These are phyloP conservation scores for Fusarium bulbicola DNA, from an alignment of 2,329 filamentous ascomycete species.

Conservation along the genomic window DNA sequence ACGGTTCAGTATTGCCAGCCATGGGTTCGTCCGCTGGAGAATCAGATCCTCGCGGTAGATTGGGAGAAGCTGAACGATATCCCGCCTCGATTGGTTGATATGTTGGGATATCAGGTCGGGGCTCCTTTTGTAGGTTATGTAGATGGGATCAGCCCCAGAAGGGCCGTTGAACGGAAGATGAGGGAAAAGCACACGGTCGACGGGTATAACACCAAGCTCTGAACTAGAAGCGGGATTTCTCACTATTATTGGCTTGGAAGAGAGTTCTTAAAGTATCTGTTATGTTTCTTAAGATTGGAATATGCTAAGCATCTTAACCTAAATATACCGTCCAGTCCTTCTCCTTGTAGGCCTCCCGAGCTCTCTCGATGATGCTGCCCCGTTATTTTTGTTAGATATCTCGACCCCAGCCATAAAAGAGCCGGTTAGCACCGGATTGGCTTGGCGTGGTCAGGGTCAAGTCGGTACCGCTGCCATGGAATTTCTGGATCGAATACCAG, in stretches of 20 bases:
- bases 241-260: fast-evolving
- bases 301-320: neutral
- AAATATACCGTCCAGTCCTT: neutral
- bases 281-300: too few species aligned
- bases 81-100: neutral
- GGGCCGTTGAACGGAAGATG: neutral
- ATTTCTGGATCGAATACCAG: neutral
- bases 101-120: neutral
- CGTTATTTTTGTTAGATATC: neutral
- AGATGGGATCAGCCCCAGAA: neutral
- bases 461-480: neutral
- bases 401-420: neutral
- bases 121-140: neutral
- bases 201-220: neutral
- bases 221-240: fast-evolving
- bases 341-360: fast-evolving
- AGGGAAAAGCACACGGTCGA: neutral
- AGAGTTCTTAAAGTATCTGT: too few species aligned
- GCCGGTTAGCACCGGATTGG: neutral
- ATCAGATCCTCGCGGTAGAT: neutral
- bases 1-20: neutral
- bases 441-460: neutral
- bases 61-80: neutral
- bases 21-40: neutral
- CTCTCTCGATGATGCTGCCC: neutral